These are phyloP conservation scores for Drechslerella stenobrocha DNA, from an alignment of 2,329 filamentous ascomycete species.

Conservation along the genomic window DNA sequence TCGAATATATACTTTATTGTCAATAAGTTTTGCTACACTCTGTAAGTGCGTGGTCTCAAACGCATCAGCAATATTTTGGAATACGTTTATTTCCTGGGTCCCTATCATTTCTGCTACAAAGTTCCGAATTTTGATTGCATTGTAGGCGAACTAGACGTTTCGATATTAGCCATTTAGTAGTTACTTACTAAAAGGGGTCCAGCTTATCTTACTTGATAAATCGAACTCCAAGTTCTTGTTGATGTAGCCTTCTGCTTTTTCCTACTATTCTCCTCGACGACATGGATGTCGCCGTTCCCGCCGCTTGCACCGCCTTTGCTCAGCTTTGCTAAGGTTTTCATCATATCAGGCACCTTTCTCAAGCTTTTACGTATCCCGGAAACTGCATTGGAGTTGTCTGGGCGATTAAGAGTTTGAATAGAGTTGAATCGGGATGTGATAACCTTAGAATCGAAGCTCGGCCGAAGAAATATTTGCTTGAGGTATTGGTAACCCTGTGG, in stretches of 20 bases:
- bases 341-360: slow-evolving; percentile 75
- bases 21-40: slow-evolving; percentile 70
- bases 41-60: slow-evolving; percentile 66
- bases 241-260: slow-evolving; percentile 59
- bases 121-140: slow-evolving; percentile 71
- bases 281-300: slow-evolving; percentile 51
- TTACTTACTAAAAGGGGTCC: slow-evolving; percentile 58
- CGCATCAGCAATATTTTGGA: slow-evolving; percentile 59
- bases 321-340: slow-evolving; percentile 68
- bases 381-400: slow-evolving; percentile 67
- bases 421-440: slow-evolving; percentile 74
- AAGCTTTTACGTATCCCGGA: slow-evolving; percentile 65
- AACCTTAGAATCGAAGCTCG: slow-evolving; percentile 68
- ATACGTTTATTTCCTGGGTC: slow-evolving; percentile 61
- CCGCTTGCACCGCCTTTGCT: slow-evolving; percentile 65
- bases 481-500: slow-evolving; percentile 75
- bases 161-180: slow-evolving; percentile 62
- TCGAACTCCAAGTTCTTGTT: slow-evolving; percentile 45
- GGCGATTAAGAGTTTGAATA: slow-evolving; percentile 67
- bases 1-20: slow-evolving; percentile 61
- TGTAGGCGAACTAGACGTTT: slow-evolving; percentile 66
- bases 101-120: slow-evolving; percentile 64
- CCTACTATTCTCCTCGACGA: slow-evolving; percentile 26
- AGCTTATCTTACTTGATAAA: slow-evolving; percentile 22
- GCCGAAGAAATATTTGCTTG: slow-evolving; percentile 79